Percentiles rank a stretch among this genome's conserved stretches.
phyloP scores from a whole-genome alignment of 805 yeast species.

The Lachancea waltii region DNA sequence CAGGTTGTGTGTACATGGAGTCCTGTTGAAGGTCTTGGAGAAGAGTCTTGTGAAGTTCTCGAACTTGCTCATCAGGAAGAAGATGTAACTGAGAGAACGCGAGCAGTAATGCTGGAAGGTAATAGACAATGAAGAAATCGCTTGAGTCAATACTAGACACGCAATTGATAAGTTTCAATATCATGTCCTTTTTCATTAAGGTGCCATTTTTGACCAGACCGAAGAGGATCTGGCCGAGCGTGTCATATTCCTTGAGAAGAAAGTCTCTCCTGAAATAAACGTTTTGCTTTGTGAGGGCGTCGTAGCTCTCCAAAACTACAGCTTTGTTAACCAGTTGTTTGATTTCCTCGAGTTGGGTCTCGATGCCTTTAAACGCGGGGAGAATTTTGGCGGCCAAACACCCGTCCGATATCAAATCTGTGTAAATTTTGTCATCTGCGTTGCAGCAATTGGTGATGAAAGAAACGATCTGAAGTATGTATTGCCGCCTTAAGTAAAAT shows the following conservation, averaged over 20 bases:
- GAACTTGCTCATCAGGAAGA: slow-evolving; percentile 35
- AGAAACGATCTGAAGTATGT: slow-evolving; percentile 59
- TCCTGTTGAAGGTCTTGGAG: slow-evolving; percentile 36
- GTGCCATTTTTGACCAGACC: slow-evolving; percentile 41
- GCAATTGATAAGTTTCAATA: slow-evolving; percentile 37
- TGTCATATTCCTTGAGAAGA: slow-evolving; percentile 61
- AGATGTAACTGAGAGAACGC: slow-evolving; percentile 37
- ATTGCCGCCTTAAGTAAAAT: slow-evolving; percentile 63
- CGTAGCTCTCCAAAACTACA: slow-evolving; percentile 47
- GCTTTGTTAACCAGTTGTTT: slow-evolving; percentile 47
- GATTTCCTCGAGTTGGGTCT: slow-evolving; percentile 47
- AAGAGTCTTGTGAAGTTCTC: slow-evolving; percentile 34
- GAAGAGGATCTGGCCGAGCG: slow-evolving; percentile 56
- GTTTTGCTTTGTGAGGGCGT: slow-evolving; percentile 40
- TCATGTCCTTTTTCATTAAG: slow-evolving; percentile 33
- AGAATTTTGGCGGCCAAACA: slow-evolving; percentile 40
- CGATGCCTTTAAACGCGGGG: slow-evolving; percentile 51
- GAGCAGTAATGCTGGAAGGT: slow-evolving; percentile 51
- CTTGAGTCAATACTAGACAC: slow-evolving; percentile 46
- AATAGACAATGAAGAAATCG: slow-evolving; percentile 60
- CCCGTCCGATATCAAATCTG: slow-evolving; percentile 14
- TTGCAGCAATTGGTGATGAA: slow-evolving; percentile 32
- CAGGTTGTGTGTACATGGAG: slow-evolving; percentile 40
- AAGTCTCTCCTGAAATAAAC: slow-evolving; percentile 56
- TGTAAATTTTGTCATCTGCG: slow-evolving; percentile 13